Evolutionary conservation across 2,329 filamentous ascomycete species (phyloP).

Genomic region (Cryoendolithus antarcticus): DNA sequence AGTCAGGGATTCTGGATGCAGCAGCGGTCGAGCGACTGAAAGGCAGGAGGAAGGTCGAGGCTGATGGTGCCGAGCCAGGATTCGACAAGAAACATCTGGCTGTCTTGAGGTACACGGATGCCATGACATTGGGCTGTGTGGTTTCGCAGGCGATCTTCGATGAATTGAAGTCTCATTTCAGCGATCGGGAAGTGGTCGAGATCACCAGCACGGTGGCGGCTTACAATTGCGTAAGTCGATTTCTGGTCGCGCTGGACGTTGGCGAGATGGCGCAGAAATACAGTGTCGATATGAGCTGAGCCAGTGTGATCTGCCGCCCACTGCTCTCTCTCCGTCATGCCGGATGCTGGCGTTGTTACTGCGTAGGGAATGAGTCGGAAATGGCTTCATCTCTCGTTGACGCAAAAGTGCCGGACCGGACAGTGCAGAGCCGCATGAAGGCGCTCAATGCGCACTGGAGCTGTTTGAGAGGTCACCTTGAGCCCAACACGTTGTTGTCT

Average conservation of each 20-base stretch:
- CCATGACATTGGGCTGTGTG: conserved; percentile 65
- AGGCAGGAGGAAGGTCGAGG: conserved; percentile 7
- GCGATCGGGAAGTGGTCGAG: conserved; percentile 65
- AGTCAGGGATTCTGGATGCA: conserved; percentile 48
- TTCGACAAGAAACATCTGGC: conserved; percentile 53
- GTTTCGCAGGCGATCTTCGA: conserved; percentile 59
- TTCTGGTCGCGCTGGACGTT: conserved; percentile 68
- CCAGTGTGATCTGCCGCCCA: too few species aligned
- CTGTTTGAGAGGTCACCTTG: too few species aligned
- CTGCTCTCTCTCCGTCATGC: too few species aligned
- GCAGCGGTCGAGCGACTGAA: conserved; percentile 35
- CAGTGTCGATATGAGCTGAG: conserved; percentile 14
- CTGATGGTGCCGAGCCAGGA: not conserved
- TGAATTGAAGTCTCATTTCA: conserved; percentile 48
- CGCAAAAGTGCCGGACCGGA: too few species aligned
- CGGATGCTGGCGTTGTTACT: too few species aligned
- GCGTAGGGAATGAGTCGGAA: too few species aligned
- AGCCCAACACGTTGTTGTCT: too few species aligned
- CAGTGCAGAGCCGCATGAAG: too few species aligned
- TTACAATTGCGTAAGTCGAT: conserved; percentile 78
- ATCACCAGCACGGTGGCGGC: conserved; percentile 65
- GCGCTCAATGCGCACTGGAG: too few species aligned
- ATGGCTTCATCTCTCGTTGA: too few species aligned
- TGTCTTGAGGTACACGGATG: conserved; percentile 63
- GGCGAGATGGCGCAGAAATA: conserved; percentile 29